Evolutionary conservation across 805 yeast species (phyloP).

Genomic region (Ogataea dorogensis): DNA sequence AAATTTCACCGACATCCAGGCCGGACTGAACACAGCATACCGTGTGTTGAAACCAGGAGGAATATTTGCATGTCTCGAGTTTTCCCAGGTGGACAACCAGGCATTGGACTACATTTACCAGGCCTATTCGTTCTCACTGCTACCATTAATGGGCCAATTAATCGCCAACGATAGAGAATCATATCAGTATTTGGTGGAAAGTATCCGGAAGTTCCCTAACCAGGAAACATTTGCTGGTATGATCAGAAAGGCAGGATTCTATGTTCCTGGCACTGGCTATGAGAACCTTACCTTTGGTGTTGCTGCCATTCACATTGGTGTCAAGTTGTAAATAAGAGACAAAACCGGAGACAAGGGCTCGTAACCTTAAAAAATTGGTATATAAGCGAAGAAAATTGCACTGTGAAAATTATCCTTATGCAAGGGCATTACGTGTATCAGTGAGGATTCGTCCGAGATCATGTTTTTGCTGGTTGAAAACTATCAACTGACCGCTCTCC

Average conservation of each 20-base stretch:
- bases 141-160: conserved; percentile 94
- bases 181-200: conserved; percentile 93
- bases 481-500: conserved; percentile 90
- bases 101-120: conserved; percentile 74
- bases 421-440: conserved; percentile 99
- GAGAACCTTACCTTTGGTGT: conserved; percentile 93
- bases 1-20: conserved; percentile 92
- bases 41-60: conserved; percentile 97
- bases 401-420: conserved; percentile 68
- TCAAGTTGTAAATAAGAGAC: conserved; percentile 57
- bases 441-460: conserved; percentile 99
- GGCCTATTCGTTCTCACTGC: conserved; percentile 80
- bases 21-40: conserved; percentile 92
- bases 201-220: conserved; percentile 85
- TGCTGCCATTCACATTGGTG: conserved; percentile 94
- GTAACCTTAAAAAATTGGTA: not conserved
- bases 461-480: conserved; percentile 99
- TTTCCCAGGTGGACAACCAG: conserved; percentile 85
- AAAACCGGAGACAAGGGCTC: conserved; percentile 11
- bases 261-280: conserved; percentile 86
- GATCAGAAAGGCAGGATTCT: conserved; percentile 95
- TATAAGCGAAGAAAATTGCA: conserved; percentile 8
- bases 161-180: conserved; percentile 95
- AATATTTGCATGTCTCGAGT: conserved; percentile 93
- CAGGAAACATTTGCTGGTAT: conserved; percentile 88